Base-by-base conservation (phyloP, 2,329 filamentous ascomycete genomes). In the Beauveria rudraprayagi region DNA sequence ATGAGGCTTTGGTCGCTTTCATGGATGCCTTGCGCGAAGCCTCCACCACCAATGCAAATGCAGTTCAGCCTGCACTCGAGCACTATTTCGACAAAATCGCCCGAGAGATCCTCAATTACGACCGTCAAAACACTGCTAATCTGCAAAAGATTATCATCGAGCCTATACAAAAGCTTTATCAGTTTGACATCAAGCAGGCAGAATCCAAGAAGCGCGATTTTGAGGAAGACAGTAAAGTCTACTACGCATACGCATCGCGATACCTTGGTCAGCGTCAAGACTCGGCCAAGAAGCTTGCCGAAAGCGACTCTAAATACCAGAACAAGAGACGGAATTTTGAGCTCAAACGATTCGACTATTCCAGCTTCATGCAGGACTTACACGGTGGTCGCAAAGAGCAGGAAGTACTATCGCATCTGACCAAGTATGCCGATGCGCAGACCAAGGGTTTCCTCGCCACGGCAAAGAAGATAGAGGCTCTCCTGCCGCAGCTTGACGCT, bases 71-170 rank as follows among this genome's bases (percentile, higher is more conserved):
- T 17, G 94, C 93, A 5, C 82, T 99, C 63, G 94, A 99, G 64
- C 92, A 99, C 73, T 99, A 99, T 72, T 99, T 97, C 69, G 92
- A 97, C 75, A 96, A 92, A 69, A 97, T 96, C 66, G 92, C 93
- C 3, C 87, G 88, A 63, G 91, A 97, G 70, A 97, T 99, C 51
- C 77, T 97, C 43, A 75, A 78, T 0, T 97, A 97, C 70, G 92
- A 99, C 75, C 87, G 86, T 64, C 85, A 90, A 65, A 97, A 97
- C 70, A 87, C 90, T 1, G 69, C 78, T 44, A 93, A 96, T 68
- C 81, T 99, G 40, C 92, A 97, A 69, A 93, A 87, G 70, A 88
- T 96, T 58, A 92, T 99, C 69, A 96, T 99, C 66, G 94, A 99
- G 48, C 95, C 95, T 1, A 83, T 99, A 66, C 87, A 84, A 66